phyloP scores from a whole-genome alignment of 441 rosid genomes.

The Aleurites moluccanus region DNA sequence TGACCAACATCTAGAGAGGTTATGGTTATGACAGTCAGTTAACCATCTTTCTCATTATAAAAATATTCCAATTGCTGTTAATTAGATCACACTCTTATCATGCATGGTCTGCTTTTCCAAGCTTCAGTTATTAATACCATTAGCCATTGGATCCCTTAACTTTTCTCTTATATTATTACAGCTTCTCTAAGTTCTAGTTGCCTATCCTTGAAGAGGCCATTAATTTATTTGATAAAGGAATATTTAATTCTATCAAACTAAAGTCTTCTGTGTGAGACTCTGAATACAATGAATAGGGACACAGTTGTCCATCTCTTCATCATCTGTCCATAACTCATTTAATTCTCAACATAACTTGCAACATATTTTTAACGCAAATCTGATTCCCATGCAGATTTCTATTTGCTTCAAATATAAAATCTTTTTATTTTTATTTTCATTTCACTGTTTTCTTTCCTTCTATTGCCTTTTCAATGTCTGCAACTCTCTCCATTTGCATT shows the following conservation, averaged over 20 bases:
- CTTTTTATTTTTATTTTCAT: not conserved
- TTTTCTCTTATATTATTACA: not conserved
- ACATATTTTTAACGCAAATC: too few relatives aligned
- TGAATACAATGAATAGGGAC: not conserved
- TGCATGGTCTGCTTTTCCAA: not conserved
- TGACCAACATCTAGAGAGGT: not conserved
- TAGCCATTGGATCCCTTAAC: not conserved
- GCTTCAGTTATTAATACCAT: not conserved
- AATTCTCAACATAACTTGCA: too few relatives aligned
- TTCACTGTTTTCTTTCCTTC: not conserved
- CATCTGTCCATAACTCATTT: too few relatives aligned
- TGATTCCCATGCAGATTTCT: too few relatives aligned
- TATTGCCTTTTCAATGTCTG: not conserved
- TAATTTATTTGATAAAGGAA: not conserved
- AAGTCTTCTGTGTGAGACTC: not conserved
- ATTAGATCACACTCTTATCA: not conserved
- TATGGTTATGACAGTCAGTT: not conserved
- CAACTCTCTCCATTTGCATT: not conserved
- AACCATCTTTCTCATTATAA: not conserved
- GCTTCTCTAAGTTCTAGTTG: slow-evolving; percentile 1
- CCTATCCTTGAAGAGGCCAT: not conserved
- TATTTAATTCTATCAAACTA: not conserved
- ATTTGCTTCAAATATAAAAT: not conserved
- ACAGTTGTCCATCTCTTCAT: too few relatives aligned
- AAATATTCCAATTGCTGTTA: not conserved